Evolutionary conservation across 805 yeast genomes (phyloP).

Genomic region (Yarrowia porcina): DNA sequence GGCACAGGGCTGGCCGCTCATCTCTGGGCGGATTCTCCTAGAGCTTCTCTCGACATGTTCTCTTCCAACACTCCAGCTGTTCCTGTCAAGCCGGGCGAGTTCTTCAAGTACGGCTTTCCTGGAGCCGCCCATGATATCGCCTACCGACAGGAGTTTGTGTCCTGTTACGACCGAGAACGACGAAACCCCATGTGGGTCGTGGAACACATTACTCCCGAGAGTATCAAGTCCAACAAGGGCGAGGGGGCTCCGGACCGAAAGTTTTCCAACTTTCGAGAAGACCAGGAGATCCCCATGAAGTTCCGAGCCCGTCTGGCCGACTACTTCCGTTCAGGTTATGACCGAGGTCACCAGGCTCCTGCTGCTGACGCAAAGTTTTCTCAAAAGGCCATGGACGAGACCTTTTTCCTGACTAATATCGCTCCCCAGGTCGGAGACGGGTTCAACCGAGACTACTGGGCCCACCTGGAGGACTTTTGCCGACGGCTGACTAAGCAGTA

Average conservation of each 20-base stretch:
- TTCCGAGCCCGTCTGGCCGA: constrained; percentile 79
- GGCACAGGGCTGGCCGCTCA: constrained; percentile 24
- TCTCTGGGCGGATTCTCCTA: constrained; percentile 15
- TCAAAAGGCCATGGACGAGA: constrained; percentile 92
- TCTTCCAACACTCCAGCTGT: neutral
- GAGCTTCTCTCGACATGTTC: neutral
- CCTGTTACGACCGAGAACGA: constrained; percentile 80
- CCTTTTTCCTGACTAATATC: constrained; percentile 85
- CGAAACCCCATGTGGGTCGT: constrained; percentile 76
- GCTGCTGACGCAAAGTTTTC: constrained; percentile 94
- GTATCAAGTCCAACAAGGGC: constrained; percentile 47
- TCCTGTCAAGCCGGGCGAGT: constrained; percentile 14
- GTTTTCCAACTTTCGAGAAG: constrained; percentile 81
- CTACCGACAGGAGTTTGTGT: constrained; percentile 69
- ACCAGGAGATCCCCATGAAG: constrained; percentile 68
- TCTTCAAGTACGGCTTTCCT: constrained; percentile 77
- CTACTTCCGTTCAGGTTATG: constrained; percentile 92
- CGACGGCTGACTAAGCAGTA: constrained; percentile 72
- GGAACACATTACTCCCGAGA: constrained; percentile 80
- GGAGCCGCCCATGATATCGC: constrained; percentile 89
- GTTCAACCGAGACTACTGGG: constrained; percentile 97
- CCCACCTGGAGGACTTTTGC: constrained; percentile 87
- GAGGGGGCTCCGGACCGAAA: constrained; percentile 52
- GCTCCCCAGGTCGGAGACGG: constrained; percentile 98
- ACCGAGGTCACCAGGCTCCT: constrained; percentile 96